Percentiles rank a stretch among this genome's conserved stretches.
Evolutionary conservation across 805 yeast genomes (phyloP).

Genomic region (Starmerella roubikii): DNA sequence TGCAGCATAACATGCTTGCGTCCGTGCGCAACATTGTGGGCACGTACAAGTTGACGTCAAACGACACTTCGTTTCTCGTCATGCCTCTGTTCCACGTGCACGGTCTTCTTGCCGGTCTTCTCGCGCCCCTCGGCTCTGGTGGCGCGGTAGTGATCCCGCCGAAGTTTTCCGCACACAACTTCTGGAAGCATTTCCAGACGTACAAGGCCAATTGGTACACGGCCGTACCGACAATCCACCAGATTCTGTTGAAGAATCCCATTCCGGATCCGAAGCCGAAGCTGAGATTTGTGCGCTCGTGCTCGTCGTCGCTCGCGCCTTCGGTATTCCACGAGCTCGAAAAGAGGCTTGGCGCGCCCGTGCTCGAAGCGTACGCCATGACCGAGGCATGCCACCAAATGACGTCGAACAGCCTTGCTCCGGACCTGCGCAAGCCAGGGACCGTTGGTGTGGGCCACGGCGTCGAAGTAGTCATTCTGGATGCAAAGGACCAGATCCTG

Average conservation of each 20-base stretch:
- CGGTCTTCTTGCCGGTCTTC: slow-evolving; percentile 52
- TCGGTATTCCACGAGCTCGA: slow-evolving; percentile 47
- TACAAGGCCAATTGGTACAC: slow-evolving; percentile 55
- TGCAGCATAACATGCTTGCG: slow-evolving; percentile 48
- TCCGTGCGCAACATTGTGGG: slow-evolving; percentile 45
- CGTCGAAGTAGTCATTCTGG: slow-evolving; percentile 46
- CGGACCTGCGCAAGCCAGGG: slow-evolving; percentile 52
- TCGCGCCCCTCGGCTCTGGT: slow-evolving; percentile 47
- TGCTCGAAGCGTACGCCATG: slow-evolving; percentile 67
- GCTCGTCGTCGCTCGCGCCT: slow-evolving; percentile 61
- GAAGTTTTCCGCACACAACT: slow-evolving; percentile 44
- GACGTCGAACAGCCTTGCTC: slow-evolving; percentile 57
- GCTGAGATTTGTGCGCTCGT: slow-evolving; percentile 55
- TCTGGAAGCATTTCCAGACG: slow-evolving; percentile 44
- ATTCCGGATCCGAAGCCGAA: slow-evolving; percentile 39
- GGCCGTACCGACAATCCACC: slow-evolving; percentile 66
- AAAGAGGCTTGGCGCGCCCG: slow-evolving; percentile 47
- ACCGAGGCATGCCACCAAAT: slow-evolving; percentile 73
- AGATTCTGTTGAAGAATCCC: slow-evolving; percentile 42
- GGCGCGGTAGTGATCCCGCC: slow-evolving; percentile 53
- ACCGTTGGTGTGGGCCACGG: slow-evolving; percentile 66
- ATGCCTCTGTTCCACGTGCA: slow-evolving; percentile 74
- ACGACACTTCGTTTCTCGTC: slow-evolving; percentile 47
- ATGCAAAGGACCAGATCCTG: slow-evolving; percentile 35
- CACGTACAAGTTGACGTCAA: slow-evolving; percentile 38